Percentiles rank a stretch among this genome's conserved stretches.
phyloP scores from a whole-genome alignment of 306 rosid genomes.

The Citrullus colocynthis region DNA sequence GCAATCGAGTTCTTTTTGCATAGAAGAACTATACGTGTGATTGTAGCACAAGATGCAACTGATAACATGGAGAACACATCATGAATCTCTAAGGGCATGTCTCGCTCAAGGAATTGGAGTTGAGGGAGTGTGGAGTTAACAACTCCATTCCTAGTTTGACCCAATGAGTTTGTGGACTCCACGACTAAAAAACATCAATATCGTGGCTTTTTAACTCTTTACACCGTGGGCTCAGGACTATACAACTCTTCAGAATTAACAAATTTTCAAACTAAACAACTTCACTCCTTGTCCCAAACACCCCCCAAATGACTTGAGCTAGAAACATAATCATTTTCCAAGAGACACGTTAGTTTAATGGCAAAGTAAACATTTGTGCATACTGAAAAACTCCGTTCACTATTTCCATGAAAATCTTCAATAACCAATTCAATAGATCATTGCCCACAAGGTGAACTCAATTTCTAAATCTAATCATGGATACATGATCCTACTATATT shows the following conservation, averaged over 20 bases:
- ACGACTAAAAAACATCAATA: too few relatives aligned
- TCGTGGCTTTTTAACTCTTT: too few relatives aligned
- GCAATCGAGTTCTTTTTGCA: neutral
- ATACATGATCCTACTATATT: neutral
- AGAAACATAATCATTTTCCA: neutral
- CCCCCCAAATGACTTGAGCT: neutral
- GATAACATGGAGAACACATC: neutral
- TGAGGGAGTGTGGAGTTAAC: too few relatives aligned
- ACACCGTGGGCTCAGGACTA: too few relatives aligned
- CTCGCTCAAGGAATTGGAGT: too few relatives aligned
- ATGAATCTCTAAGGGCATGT: neutral
- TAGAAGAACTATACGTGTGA: neutral
- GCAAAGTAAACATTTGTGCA: neutral
- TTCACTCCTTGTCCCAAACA: too few relatives aligned
- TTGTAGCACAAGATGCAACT: neutral
- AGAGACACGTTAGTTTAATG: neutral
- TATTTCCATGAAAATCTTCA: neutral
- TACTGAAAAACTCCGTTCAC: neutral
- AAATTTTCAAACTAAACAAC: too few relatives aligned
- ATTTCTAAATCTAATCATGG: neutral
- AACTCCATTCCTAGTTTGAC: too few relatives aligned
- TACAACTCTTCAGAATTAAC: too few relatives aligned
- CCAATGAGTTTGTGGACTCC: too few relatives aligned
- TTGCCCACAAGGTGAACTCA: neutral
- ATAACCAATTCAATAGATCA: neutral